Percentiles rank a stretch among this genome's conserved stretches.
Conservation (phyloP, 2,329 filamentous ascomycete genomes). For the Pseudogymnoascus sp. region DNA sequence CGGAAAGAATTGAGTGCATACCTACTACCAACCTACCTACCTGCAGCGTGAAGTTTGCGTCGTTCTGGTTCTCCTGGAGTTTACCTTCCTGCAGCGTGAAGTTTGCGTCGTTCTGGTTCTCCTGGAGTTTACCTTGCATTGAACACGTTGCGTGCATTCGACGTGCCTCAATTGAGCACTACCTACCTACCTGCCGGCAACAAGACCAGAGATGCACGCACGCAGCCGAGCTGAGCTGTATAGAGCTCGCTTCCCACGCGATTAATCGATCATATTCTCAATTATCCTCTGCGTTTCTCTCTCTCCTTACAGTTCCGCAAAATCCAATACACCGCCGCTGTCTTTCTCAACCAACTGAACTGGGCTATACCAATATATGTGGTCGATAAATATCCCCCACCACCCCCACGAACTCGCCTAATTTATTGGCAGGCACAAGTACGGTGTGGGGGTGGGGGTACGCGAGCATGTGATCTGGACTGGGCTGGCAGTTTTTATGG, state of each 20-base stretch:
- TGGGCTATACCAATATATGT: neutral
- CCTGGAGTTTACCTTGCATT: neutral
- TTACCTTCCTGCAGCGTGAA: too few relatives aligned
- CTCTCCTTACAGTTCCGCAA: neutral
- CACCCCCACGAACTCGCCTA: neutral
- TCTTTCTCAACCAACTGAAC: neutral
- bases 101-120: neutral
- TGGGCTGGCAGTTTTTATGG: too few relatives aligned
- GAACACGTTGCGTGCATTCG: neutral
- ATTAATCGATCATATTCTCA: neutral
- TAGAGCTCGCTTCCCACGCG: neutral
- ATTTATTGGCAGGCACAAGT: neutral
- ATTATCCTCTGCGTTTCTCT: neutral
- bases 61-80: neutral
- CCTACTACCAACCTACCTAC: neutral
- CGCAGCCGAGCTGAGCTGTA: neutral
- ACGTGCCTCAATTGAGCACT: neutral
- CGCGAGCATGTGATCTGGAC: neutral
- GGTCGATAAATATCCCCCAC: neutral
- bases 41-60: neutral
- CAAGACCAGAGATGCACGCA: neutral
- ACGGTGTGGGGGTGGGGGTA: neutral
- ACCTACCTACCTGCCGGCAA: neutral
- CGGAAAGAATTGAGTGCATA: neutral
- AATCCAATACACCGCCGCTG: neutral